A percentile compares a stretch with the other conserved stretches of the same genome.
phyloP scores from a whole-genome alignment of 2,329 filamentous ascomycete genomes.

The Aschersonia sp. region DNA sequence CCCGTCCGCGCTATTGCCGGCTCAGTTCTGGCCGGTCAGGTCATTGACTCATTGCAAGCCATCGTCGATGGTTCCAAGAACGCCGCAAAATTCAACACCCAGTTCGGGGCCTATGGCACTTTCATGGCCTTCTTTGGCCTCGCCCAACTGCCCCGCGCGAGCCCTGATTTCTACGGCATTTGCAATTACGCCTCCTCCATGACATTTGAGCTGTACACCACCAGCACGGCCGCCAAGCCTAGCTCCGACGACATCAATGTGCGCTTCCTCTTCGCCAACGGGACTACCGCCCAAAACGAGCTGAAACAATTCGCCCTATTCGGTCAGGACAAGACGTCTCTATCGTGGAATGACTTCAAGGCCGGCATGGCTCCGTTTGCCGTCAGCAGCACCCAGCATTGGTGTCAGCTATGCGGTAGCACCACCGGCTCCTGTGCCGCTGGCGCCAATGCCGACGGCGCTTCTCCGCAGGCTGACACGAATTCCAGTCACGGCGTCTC shows the following conservation, averaged over 20 bases:
- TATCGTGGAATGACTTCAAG: slow-evolving; percentile 59
- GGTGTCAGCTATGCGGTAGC: slow-evolving; percentile 68
- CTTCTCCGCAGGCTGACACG: slow-evolving; percentile 9
- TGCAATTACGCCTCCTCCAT: slow-evolving; percentile 77
- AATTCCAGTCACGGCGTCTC: slow-evolving; percentile 36
- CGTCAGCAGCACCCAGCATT: slow-evolving; percentile 47
- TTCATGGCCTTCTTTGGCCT: slow-evolving; percentile 52
- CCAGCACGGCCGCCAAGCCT: slow-evolving; percentile 32
- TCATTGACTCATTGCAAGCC: slow-evolving; percentile 36
- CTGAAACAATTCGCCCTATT: slow-evolving; percentile 41
- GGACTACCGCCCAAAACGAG: slow-evolving; percentile 38
- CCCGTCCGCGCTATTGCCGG: slow-evolving; percentile 43
- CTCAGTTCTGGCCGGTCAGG: slow-evolving; percentile 39
- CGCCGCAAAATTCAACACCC: slow-evolving; percentile 29
- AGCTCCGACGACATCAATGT: slow-evolving; percentile 33
- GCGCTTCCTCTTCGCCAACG: slow-evolving; percentile 48
- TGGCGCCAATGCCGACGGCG: slow-evolving; percentile 8
- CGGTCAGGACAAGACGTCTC: slow-evolving; percentile 35
- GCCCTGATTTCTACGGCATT: slow-evolving; percentile 55
- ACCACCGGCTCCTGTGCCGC: slow-evolving; percentile 49
- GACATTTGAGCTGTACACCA: slow-evolving; percentile 59
- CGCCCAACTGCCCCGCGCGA: slow-evolving; percentile 33
- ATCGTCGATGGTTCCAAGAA: slow-evolving; percentile 27
- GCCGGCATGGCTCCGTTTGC: slow-evolving; percentile 49
- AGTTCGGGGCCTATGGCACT: slow-evolving; percentile 47